Evolutionary conservation across 352 stramenopile species (phyloP), one percentile per base, ranked within the genome.

Genomic region (Phytophthora ohioensis): DNA sequence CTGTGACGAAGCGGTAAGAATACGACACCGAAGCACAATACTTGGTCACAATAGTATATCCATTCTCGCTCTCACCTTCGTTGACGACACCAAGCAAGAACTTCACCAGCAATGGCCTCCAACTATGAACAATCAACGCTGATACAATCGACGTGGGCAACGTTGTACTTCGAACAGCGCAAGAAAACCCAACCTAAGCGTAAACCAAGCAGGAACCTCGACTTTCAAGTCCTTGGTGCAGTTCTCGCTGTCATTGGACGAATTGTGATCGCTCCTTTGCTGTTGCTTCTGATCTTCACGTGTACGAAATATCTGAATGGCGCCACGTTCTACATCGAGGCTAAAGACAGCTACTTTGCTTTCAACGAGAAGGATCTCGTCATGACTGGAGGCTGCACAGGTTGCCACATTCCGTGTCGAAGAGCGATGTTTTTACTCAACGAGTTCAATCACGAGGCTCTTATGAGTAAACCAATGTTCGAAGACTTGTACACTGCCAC

Each of bases 271-370:
- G 57, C 56, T 3, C 64, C 64, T 7, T 2, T 72, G 21, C 13
- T 67, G 21, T n/a, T 72, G 3, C 0, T 56, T 1, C 5, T 62
- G 5, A 35, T 73, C 35, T 52, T 63, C 11, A 35, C 52, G 4
- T 17, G n/a, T 4, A 73, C 48, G 17, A 56, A 63, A 4, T 53
- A 53, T 10, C 27, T 53, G 6, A 17, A 10, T 21, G 27, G 46
- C n/a, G 17, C 15, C 43, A 31, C 17, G 15, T 8, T 34, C 17
- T 27, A 32, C 43, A 49, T 49, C 43, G 17, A 49, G 8, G 2
- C 64, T 4, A 46, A 67, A 5, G 57, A 72, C 9, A 62, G 43
- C 11, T 72, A 63, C 42, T 72, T 67, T 34, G 57, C 64, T 0
- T 72, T 63, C 42, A 67, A 55, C 3, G 48, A 68, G 45, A 68